Percentiles rank a stretch among this genome's conserved stretches.
phyloP scores from a whole-genome alignment of 345 rosid genomes.

The Eucalyptus cloeziana region DNA sequence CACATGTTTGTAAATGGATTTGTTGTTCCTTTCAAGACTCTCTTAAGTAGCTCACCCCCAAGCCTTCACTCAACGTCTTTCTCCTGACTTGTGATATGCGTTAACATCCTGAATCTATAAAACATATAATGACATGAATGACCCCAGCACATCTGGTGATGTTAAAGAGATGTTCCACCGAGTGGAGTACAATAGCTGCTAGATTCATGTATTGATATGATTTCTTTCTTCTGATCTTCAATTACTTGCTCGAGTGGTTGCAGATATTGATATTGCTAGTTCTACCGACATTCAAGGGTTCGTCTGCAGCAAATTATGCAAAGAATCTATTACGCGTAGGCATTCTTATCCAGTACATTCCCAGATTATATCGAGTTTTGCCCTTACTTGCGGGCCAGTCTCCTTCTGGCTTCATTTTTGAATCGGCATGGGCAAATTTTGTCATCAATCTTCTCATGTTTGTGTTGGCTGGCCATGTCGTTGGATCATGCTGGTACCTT shows the following conservation, averaged over 20 bases:
- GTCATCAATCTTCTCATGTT: conserved; percentile 72
- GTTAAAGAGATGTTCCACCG: background rate
- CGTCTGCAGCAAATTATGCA: conserved; percentile 53
- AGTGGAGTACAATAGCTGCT: background rate
- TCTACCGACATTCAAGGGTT: conserved; percentile 21
- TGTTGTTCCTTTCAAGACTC: background rate
- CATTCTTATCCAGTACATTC: conserved; percentile 64
- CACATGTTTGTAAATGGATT: background rate
- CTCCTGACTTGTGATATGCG: background rate
- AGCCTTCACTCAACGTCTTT: background rate
- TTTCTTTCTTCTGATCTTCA: background rate
- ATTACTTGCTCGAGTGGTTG: background rate
- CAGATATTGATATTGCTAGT: conserved; percentile 47
- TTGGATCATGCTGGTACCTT: conserved; percentile 90
- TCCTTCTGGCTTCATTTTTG: conserved; percentile 63
- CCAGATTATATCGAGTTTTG: conserved; percentile 57
- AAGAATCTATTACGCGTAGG: conserved; percentile 47
- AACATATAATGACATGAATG: background rate
- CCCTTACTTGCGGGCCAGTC: conserved; percentile 77
- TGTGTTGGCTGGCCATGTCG: conserved; percentile 59
- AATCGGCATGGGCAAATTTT: conserved; percentile 86
- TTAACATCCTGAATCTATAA: background rate
- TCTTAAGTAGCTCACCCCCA: background rate
- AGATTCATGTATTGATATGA: background rate
- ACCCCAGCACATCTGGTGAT: background rate